Percentiles rank a stretch among this genome's conserved stretches.
phyloP scores from a whole-genome alignment of 768 basidiomycete genomes.

The Chiua virens region DNA sequence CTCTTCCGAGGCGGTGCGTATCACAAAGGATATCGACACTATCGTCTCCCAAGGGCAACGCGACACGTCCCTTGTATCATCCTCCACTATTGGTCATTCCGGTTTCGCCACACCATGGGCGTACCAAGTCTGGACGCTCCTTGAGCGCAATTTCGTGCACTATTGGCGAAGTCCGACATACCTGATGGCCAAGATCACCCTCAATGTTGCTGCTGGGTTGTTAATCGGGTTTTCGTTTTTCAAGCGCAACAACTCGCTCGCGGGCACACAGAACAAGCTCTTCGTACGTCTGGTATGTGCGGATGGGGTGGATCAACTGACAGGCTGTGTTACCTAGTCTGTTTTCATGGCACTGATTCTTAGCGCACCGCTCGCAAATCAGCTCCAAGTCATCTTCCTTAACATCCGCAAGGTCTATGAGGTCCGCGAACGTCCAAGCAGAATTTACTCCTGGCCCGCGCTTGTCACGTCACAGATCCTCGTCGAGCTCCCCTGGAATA shows the following conservation, averaged over 20 bases:
- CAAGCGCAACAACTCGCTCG: conserved; percentile 50
- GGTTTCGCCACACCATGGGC: conserved; percentile 56
- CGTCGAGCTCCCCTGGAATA: conserved; percentile 62
- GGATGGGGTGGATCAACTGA: not conserved
- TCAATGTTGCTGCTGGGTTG: conserved; percentile 54
- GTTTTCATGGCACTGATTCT: conserved; percentile 58
- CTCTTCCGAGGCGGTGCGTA: conserved; percentile 42
- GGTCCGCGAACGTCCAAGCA: conserved; percentile 61
- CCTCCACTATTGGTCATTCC: conserved; percentile 34
- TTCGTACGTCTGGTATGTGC: conserved; percentile 45
- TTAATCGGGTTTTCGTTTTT: conserved; percentile 67
- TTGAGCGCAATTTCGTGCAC: conserved; percentile 43
- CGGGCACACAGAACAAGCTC: conserved; percentile 64
- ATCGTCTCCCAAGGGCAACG: conserved; percentile 50
- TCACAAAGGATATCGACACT: conserved; percentile 41
- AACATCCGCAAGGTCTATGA: conserved; percentile 61
- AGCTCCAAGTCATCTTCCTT: conserved; percentile 63
- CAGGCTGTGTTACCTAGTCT: conserved; percentile 31
- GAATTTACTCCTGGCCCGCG: conserved; percentile 67
- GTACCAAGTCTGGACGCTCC: conserved; percentile 45
- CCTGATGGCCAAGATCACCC: conserved; percentile 54
- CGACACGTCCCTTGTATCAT: conserved; percentile 35
- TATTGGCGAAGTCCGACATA: conserved; percentile 63
- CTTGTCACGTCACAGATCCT: conserved; percentile 55
- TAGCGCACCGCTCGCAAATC: conserved; percentile 55